phyloP scores from a whole-genome alignment of 495 filamentous ascomycete genomes.

The Baudoinia panamericana region DNA sequence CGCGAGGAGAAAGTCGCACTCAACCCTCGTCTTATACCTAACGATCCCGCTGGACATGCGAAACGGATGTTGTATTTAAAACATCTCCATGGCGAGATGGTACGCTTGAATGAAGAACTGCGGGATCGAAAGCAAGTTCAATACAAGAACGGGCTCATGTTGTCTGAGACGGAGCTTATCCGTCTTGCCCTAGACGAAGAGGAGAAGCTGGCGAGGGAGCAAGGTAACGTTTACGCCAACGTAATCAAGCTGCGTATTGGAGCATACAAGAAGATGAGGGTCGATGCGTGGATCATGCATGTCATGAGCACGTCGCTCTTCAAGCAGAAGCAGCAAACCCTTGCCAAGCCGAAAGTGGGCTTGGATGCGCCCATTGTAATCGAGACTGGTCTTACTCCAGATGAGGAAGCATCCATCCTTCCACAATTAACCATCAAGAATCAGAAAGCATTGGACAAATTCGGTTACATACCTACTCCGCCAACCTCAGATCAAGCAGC shows the following conservation, averaged over 20 bases:
- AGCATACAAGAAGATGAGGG: slow-evolving; percentile 55
- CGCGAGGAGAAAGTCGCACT: slow-evolving; percentile 30
- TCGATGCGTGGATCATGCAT: slow-evolving; percentile 49
- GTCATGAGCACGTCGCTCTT: slow-evolving; percentile 5
- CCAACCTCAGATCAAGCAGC: slow-evolving; percentile 50
- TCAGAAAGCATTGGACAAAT: slow-evolving; percentile 43
- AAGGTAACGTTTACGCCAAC: slow-evolving; percentile 59
- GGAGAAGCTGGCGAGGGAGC: slow-evolving; percentile 55
- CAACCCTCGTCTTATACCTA: slow-evolving; percentile 67
- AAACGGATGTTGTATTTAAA: slow-evolving; percentile 54
- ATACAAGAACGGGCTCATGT: slow-evolving; percentile 40
- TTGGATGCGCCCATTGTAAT: slow-evolving; percentile 26
- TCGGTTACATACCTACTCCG: slow-evolving; percentile 58
- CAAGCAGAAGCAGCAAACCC: slow-evolving; percentile 23
- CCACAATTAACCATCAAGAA: slow-evolving; percentile 42
- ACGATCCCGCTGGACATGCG: slow-evolving; percentile 56
- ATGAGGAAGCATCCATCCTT: slow-evolving; percentile 57
- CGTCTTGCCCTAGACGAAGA: slow-evolving; percentile 74
- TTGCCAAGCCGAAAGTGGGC: slow-evolving; percentile 18
- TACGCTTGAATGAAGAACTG: slow-evolving; percentile 51
- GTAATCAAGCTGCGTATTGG: slow-evolving; percentile 68
- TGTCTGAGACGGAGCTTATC: slow-evolving; percentile 59
- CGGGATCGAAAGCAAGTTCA: slow-evolving; percentile 38
- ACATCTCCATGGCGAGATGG: slow-evolving; percentile 60
- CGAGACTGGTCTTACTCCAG: slow-evolving; percentile 50